These are phyloP conservation scores for Solanum chmielewskii DNA, from an alignment of 257 asterid species.

Conservation along the genomic window DNA sequence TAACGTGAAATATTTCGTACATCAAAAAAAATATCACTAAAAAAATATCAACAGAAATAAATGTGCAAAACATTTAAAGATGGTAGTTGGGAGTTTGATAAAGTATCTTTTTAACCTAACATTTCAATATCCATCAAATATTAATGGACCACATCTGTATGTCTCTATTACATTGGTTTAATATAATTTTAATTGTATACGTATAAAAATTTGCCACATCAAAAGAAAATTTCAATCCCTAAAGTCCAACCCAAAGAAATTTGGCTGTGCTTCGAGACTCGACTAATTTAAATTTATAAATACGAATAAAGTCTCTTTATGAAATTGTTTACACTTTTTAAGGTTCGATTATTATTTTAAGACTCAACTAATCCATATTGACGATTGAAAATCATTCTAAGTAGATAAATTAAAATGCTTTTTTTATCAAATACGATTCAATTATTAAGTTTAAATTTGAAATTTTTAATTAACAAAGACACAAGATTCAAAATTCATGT, in stretches of 20 bases:
- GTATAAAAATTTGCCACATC: neutral
- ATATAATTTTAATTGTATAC: neutral
- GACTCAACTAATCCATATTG: neutral
- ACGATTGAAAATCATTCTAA: accelerated
- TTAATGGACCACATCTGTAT: neutral
- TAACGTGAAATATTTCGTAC: neutral
- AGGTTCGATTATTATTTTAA: neutral
- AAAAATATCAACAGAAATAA: neutral
- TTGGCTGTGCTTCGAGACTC: accelerated
- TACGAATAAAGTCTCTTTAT: accelerated
- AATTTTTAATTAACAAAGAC: neutral
- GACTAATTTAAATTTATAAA: neutral
- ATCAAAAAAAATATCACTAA: neutral
- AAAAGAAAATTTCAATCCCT: neutral
- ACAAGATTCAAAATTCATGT: neutral
- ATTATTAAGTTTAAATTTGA: neutral
- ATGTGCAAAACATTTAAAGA: neutral
- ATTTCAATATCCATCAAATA: neutral
- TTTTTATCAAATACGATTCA: neutral
- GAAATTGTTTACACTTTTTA: neutral
- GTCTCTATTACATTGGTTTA: neutral
- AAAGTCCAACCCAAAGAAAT: neutral
- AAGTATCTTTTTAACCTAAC: neutral
- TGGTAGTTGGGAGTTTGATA: neutral
- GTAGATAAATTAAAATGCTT: neutral